Base-by-base conservation (phyloP, 2,329 filamentous ascomycete species). In the Trichoderma cornu-damae region DNA sequence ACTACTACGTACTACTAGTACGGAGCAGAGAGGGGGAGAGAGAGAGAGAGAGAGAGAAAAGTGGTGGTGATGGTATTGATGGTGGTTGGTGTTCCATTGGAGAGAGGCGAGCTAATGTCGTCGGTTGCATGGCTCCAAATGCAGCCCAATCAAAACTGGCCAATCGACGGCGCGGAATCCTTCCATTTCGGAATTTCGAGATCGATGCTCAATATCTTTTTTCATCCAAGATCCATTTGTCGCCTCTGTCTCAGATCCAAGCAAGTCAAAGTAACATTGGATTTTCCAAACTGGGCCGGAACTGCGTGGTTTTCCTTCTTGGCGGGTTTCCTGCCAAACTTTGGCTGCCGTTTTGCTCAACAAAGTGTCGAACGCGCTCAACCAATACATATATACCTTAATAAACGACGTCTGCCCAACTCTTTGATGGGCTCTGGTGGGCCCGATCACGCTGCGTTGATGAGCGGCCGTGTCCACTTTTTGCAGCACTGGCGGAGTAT, bases 111-210 rank as follows among this genome's bases (percentile, higher is more conserved):
- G 34, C 53, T 56, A 56, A 35, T 42, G 53, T 35, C 43, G 53
- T 37, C 42, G 42, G 46, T 50, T n/a, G 46, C 46, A 57, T 28
- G 46, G 30, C 46, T 50, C 54, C 38, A 57, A n/a, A 49, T 56
- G 44, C 46, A 57, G 37, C 44, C 46, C 54, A 57, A 57, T 42
- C 37, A 24, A n/a, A n/a, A 16, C 30, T 22, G 54, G 26, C 46
- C 46, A 57, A 50, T 49, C 37, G 20, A 48, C 14, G 26, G 46
- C 34, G 30, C 16, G 7, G 18, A 28, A 57, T 11, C 22, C 22
- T n/a, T 57, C 54, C 34, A 50, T 57, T 57, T 37, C 44, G 46
- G 54, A 49, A 57, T 57, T n/a, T 50, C 54, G 47, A 57, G 43
- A 57, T 57, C 51, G 51, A 54, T 37, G 32, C 49, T 42, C 49